Conservation (phyloP, 108 stramenopile species). For the Nitzschia sp. region DNA sequence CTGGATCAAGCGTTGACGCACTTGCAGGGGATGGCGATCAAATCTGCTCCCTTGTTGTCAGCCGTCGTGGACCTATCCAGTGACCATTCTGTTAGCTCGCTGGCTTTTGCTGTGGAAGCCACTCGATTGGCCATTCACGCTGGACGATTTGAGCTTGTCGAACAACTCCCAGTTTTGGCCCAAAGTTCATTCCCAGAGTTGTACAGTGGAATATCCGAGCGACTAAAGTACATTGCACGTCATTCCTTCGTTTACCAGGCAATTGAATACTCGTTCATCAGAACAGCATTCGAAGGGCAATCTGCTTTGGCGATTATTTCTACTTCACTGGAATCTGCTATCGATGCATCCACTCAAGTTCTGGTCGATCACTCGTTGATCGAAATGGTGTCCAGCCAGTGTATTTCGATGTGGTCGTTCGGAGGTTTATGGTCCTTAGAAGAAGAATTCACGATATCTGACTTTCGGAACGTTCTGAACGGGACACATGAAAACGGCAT, state of each 20-base stretch:
- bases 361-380: neutral
- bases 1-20: conserved; percentile 1
- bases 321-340: neutral
- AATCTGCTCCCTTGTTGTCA: no score
- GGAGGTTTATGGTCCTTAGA: neutral
- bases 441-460: neutral
- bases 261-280: neutral
- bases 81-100: no score
- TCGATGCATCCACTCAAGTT: neutral
- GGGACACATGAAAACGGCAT: neutral
- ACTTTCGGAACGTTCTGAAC: conserved; percentile 3
- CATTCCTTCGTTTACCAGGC: neutral
- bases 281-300: neutral
- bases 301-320: neutral
- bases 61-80: no score
- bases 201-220: neutral
- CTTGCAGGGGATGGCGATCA: no score
- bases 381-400: neutral
- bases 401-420: neutral
- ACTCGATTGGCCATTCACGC: neutral
- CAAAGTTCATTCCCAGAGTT: neutral
- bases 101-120: neutral
- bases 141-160: conserved; percentile 13
- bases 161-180: no score
- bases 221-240: neutral